Base-by-base conservation (phyloP, 129 eudicot species). In the Helianthus annuus region DNA sequence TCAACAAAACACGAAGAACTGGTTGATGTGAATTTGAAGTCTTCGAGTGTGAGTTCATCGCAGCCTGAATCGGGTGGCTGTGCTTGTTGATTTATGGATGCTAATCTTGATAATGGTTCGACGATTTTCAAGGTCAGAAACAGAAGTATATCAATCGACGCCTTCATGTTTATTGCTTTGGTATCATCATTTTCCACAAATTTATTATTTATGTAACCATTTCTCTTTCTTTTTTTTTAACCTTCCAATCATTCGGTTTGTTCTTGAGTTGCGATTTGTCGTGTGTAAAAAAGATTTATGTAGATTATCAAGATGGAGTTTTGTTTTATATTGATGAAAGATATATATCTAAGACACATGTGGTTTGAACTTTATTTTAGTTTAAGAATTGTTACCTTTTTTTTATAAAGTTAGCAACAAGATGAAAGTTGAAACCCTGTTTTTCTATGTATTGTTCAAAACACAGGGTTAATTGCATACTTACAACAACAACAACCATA, bases 1-100 rank as follows among this genome's bases (percentile, higher is more conserved):
- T 72, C 91, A 11, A 68, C 91, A 32, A 81, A 86, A 71, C 91
- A 83, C 54, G 91, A 86, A 76, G 91, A 86, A 59, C 68, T 83
- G 84, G 91, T 86, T 10, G 88, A 86, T 71, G 91, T 86, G 62
- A 81, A 82, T 69, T 76, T 86, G 52, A 83, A 77, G 84, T 75
- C 91, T 17, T 72, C 83, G 32, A 72, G 62, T 22, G 44, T 78
- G 45, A 66, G 29, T 66, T 78, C 83, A 52, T 76, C 84, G 29
- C 80, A 57, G 54, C 53, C 80, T 27, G 83, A 69, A 68, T 80
- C 85, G 17, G 78, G 89, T 58, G 81, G 83, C 22, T 84, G 89
- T 68, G 76, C 85, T 19, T 84, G 85, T 13, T 69, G 32, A 57
- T 51, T 54, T 48, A 57, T 34, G 36, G 36, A 2, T 32, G 73